Evolutionary conservation across 1,139 yeast genomes (phyloP), one percentile per base, ranked within the genome.

Genomic region (Candida tetrigidarum): DNA sequence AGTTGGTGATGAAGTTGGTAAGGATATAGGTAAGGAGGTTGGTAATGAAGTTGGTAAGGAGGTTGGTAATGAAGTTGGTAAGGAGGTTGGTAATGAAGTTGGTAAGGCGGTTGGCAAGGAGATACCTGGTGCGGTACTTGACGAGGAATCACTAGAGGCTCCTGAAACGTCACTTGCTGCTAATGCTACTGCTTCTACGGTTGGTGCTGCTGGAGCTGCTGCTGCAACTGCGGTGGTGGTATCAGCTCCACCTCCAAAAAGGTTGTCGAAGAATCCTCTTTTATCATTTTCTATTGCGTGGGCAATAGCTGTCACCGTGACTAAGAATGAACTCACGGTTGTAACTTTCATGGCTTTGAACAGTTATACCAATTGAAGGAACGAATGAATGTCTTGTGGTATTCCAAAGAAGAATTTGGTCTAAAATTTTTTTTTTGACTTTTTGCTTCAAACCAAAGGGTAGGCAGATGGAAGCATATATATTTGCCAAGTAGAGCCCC

Each of bases 211-310:
- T 9, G 49, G 45, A 10, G 44, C 49, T 25, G 48, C 45, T 11
- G 50, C 45, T 10, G 49, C 46, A 2, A 47, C 44, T 7, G 53
- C 44, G 5, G 48, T 41, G 8, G 53, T 30, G 5, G 37, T 22
- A 25, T 37, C 25, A 3, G 48, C 44, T 12, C 39, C 26, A 20
- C 47, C 15, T 20, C 50, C 50, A 32, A 56, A 45, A 34, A 55
- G 50, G 19, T 47, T 47, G 35, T 51, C 54, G 14, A 62, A 52
- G 46, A 58, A 54, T 36, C 53, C 53, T 39, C 51, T 43, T 27
- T 48, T 48, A 5, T 41, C 43, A 37, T 40, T 35, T n/a, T 35
- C 52, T 30, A 40, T 34, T 29, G 55, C 50, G 30, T 44, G 43
- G 5, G 49, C 46, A 30, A 51, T 36, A 28, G 53, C 37, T 12